Evolutionary conservation across 1,284 basidiomycete species (phyloP).

Genomic region (Irpex sp.): DNA sequence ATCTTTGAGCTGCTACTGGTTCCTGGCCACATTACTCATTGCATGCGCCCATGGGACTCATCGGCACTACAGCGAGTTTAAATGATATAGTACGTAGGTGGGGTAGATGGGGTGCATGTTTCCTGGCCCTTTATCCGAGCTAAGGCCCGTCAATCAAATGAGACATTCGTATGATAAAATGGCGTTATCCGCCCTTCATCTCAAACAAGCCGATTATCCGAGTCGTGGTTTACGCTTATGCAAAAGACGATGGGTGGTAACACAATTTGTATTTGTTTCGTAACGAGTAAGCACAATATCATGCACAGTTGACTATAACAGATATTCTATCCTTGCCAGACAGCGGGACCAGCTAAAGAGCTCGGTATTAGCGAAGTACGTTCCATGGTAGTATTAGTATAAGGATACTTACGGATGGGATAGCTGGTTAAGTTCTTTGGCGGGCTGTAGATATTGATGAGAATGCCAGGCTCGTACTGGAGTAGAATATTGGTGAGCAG

Average conservation of each 20-base stretch:
- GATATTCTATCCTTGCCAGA: conserved; percentile 15
- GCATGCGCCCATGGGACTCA: no score
- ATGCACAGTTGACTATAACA: not conserved
- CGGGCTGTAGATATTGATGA: conserved; percentile 22
- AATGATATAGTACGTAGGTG: no score
- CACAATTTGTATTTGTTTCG: not conserved
- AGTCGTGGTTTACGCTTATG: no score
- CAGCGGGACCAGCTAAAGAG: conserved; percentile 17
- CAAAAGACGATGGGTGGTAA: not conserved
- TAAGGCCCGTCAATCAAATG: not conserved
- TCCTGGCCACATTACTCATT: no score
- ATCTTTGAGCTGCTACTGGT: no score
- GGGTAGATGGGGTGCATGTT: no score
- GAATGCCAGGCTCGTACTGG: conserved; percentile 21
- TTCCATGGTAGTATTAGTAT: not conserved
- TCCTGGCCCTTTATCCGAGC: no score
- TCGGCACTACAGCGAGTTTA: no score
- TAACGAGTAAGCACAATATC: not conserved
- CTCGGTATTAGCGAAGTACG: not conserved
- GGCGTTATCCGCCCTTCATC: not conserved
- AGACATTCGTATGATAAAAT: not conserved
- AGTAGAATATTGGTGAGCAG: not conserved
- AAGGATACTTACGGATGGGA: conserved; percentile 15
- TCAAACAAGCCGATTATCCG: no score
- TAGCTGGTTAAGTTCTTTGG: conserved; percentile 12